Base-by-base conservation (phyloP, 1,284 basidiomycete species). In the Sanghuangporus baumii region DNA sequence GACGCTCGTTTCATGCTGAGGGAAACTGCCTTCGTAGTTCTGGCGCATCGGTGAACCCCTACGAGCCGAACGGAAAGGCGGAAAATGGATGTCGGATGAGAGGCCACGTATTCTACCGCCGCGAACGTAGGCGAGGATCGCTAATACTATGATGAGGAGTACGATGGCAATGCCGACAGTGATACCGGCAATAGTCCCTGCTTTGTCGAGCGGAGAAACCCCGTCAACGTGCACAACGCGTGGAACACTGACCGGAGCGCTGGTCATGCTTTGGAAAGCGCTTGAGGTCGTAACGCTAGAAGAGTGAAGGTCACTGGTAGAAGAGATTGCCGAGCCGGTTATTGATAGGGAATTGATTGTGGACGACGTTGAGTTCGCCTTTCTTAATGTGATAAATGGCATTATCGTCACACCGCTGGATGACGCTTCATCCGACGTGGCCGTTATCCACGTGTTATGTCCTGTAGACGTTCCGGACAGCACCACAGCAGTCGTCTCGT, bases 361-460 rank as follows among this genome's bases (percentile, higher is more conserved):
- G 23, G 52, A 36, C 6, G 52, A 37, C 36, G 31, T 18, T 34
- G 50, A 3, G 14, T 8, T 60, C 12, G n/a, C 48, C 9, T 54
- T 26, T 40, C 14, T 40, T 1, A 60, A 23, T 52, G 59, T 60
- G n/a, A 38, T 16, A 11, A 59, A 34, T 26, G 59, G 59, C 9
- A 54, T 40, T 40, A 60, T 54, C 34, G 59, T 60, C 16, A 52
- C 36, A 38, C 59, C 59, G 26, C 48, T 60, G 16, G 48, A 60
- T 16, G 48, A 41, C 2, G 47, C 12, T 38, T 51, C 59, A 23
- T 60, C 50, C 23, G 48, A 34, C 14, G 55, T 62, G 8, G 60
- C 20, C 43, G 60, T 62, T 18, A 62, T 62, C 60, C 60, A 62
- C 16, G 60, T 57, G 26, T 62, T 62, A 20, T 48, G 40, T 14